Percentiles rank a stretch among this genome's conserved stretches.
Conservation (phyloP, 371 early-diverging fungal species). For the Rozella allomycis region DNA sequence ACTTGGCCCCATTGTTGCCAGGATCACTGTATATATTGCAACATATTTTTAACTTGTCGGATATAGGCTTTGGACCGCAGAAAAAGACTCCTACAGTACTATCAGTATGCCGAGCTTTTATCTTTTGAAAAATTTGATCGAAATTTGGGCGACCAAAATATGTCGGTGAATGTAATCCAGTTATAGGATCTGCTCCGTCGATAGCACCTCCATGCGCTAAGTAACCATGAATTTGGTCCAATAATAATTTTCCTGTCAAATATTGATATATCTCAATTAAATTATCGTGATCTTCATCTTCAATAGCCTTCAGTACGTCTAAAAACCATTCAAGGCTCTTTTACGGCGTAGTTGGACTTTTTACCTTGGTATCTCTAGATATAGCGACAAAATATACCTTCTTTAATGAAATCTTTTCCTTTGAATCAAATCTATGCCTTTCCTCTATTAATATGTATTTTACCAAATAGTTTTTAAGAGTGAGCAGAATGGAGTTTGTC, state of each 20-base stretch:
- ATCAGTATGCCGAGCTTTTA: slow-evolving; percentile 8
- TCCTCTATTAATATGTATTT: slow-evolving; percentile 21
- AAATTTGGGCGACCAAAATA: slow-evolving; percentile 18
- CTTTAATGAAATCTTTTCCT: slow-evolving; percentile 9
- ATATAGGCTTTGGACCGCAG: slow-evolving; percentile 40
- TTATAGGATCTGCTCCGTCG: slow-evolving; percentile 20
- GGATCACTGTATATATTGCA: slow-evolving; percentile 9
- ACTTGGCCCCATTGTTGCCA: slow-evolving; percentile 9
- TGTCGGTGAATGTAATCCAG: slow-evolving; percentile 20
- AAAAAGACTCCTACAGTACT: slow-evolving; percentile 37
- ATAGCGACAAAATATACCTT: slow-evolving; percentile 44
- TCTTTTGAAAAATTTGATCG: slow-evolving; percentile 8
- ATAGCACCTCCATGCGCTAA: no score
- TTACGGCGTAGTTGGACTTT: not conserved
- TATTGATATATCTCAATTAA: not conserved
- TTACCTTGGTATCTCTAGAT: slow-evolving; percentile 27
- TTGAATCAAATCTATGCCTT: slow-evolving; percentile 2
- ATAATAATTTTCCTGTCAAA: not conserved
- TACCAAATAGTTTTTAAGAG: slow-evolving; percentile 36
- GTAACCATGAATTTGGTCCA: no score
- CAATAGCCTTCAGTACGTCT: slow-evolving; percentile 1
- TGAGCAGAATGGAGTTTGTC: slow-evolving; percentile 49
- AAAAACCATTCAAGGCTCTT: slow-evolving; percentile 1
- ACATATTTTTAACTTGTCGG: slow-evolving; percentile 18
- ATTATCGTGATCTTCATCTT: slow-evolving; percentile 1